phyloP scores from a whole-genome alignment of 1,284 basidiomycete species.

The Heliocybe sulcata region DNA sequence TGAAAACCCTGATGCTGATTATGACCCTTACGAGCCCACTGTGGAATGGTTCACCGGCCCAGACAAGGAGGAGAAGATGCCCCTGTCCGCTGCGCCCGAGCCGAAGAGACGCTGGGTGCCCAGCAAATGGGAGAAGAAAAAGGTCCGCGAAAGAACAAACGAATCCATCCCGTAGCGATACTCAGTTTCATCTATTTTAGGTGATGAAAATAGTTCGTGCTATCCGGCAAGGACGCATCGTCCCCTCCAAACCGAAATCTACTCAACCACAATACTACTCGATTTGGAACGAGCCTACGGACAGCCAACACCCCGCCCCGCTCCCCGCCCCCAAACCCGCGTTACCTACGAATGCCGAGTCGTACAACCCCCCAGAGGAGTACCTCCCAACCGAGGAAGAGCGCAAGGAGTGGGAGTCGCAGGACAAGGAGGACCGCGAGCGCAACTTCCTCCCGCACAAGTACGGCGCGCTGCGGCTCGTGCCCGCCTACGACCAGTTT shows the following conservation, averaged over 20 bases:
- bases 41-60: constrained; percentile 97
- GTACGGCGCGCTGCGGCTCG: constrained; percentile 78
- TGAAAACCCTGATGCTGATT: constrained; percentile 88
- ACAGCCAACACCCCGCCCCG: constrained; percentile 61
- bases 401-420: constrained; percentile 76
- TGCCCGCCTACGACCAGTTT: constrained; percentile 89
- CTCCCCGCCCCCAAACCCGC: constrained; percentile 91
- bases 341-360: constrained; percentile 89
- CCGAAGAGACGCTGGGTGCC: constrained; percentile 97
- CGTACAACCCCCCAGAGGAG: constrained; percentile 98
- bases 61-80: constrained; percentile 92
- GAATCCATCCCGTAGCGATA: not conserved
- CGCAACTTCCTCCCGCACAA: constrained; percentile 88
- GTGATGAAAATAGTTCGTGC: constrained; percentile 99
- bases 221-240: constrained; percentile 91
- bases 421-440: constrained; percentile 89
- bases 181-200: constrained; percentile 29
- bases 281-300: constrained; percentile 79
- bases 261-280: constrained; percentile 78
- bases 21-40: constrained; percentile 90
- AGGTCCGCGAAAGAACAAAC: constrained; percentile 44
- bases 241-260: constrained; percentile 82
- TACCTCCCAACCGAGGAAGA: constrained; percentile 92
- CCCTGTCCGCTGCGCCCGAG: constrained; percentile 86
- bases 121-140: constrained; percentile 99